Percentiles rank a stretch among this genome's conserved stretches.
phyloP scores from a whole-genome alignment of 495 filamentous ascomycete species.

The Daldinia concentrica region DNA sequence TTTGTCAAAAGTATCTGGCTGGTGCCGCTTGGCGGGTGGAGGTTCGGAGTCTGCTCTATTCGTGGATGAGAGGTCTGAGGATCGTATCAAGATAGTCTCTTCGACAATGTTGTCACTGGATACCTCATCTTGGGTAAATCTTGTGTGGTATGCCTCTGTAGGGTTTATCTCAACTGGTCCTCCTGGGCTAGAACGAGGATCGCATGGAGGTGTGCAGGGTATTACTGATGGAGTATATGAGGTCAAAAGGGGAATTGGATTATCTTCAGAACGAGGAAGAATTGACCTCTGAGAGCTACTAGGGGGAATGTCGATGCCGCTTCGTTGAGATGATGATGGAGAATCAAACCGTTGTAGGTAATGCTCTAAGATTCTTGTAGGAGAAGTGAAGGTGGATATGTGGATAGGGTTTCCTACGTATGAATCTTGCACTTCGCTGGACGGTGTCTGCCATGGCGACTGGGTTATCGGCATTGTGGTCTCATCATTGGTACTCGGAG shows the following conservation, averaged over 20 bases:
- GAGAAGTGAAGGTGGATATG: conserved; percentile 47
- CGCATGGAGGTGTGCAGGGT: conserved; percentile 34
- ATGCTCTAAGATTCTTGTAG: conserved; percentile 55
- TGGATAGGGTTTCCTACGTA: conserved; percentile 45
- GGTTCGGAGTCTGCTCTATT: conserved; percentile 52
- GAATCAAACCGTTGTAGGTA: conserved; percentile 49
- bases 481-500: conserved; percentile 13
- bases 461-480: conserved; percentile 24
- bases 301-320: background rate
- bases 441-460: conserved; percentile 50
- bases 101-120: conserved; percentile 38
- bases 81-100: conserved; percentile 38
- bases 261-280: conserved; percentile 4
- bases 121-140: conserved; percentile 7
- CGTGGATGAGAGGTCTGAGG: conserved; percentile 34
- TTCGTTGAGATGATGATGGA: conserved; percentile 30
- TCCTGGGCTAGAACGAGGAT: background rate
- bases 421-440: conserved; percentile 55
- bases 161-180: background rate
- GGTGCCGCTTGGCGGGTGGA: conserved; percentile 41
- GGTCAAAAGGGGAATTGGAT: background rate
- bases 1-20: conserved; percentile 27
- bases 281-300: background rate
- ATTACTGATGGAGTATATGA: conserved; percentile 35
- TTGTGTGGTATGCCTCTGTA: background rate